These are phyloP conservation scores for Cyberlindnera suaveolens DNA, from an alignment of 805 yeast genomes.

Conservation along the genomic window DNA sequence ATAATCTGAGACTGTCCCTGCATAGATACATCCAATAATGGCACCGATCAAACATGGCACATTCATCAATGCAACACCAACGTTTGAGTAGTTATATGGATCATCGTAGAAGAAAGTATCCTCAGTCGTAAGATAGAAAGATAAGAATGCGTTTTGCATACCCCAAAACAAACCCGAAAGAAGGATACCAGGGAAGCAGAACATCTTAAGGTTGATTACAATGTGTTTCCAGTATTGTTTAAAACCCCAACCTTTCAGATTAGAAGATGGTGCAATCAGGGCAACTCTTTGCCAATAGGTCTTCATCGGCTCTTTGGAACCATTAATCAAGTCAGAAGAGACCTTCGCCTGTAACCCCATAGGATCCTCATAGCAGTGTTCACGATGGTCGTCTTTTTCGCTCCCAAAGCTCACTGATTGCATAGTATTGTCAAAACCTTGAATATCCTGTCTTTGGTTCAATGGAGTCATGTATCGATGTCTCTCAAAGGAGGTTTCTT, in stretches of 20 bases:
- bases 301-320: constrained; percentile 35
- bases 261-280: constrained; percentile 49
- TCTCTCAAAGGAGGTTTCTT: constrained; percentile 67
- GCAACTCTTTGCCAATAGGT: constrained; percentile 42
- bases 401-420: constrained; percentile 9
- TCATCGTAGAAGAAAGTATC: constrained; percentile 58
- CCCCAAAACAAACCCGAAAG: constrained; percentile 76
- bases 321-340: constrained; percentile 28
- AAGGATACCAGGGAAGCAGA: constrained; percentile 58
- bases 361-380: not conserved
- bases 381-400: constrained; percentile 10
- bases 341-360: not conserved
- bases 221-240: constrained; percentile 57
- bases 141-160: constrained; percentile 66
- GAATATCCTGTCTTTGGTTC: constrained; percentile 15
- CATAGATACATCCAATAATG: constrained; percentile 56
- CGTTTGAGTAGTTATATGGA: constrained; percentile 61
- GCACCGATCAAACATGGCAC: constrained; percentile 66
- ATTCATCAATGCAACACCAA: constrained; percentile 71
- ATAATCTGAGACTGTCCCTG: constrained; percentile 54
- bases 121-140: constrained; percentile 70
- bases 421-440: constrained; percentile 15
- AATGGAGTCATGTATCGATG: constrained; percentile 31
- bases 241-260: constrained; percentile 57
- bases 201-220: constrained; percentile 44